phyloP scores from a whole-genome alignment of 768 basidiomycete species.

The Tylopilus sp. region DNA sequence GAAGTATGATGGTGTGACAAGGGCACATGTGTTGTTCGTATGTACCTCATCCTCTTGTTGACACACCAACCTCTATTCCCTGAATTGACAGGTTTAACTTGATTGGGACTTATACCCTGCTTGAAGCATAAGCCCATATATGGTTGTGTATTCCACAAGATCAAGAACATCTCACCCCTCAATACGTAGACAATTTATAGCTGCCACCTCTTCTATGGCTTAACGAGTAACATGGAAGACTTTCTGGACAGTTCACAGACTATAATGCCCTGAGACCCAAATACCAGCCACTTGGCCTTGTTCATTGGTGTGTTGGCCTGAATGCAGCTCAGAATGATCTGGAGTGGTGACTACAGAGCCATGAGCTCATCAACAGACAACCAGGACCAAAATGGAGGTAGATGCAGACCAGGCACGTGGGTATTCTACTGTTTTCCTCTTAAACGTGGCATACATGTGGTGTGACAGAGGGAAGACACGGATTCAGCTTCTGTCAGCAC shows the following conservation, averaged over 20 bases:
- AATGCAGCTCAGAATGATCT: conserved; percentile 44
- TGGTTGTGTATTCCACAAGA: conserved; percentile 42
- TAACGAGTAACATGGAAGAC: no score
- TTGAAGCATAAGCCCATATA: conserved; percentile 46
- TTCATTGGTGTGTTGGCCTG: background rate
- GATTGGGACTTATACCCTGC: conserved; percentile 32
- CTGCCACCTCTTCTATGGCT: conserved; percentile 43
- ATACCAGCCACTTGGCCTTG: conserved; percentile 19
- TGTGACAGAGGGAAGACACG: conserved; percentile 49
- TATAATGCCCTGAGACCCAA: no score
- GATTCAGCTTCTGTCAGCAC: conserved; percentile 49
- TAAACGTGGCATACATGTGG: conserved; percentile 61
- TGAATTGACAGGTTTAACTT: conserved; percentile 19
- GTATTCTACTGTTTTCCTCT: conserved; percentile 47
- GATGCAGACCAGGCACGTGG: conserved; percentile 60
- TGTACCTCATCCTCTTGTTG: conserved; percentile 50
- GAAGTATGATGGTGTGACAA: conserved; percentile 26
- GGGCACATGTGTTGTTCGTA: conserved; percentile 51
- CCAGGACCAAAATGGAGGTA: conserved; percentile 47
- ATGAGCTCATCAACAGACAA: conserved; percentile 43
- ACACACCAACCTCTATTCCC: conserved; percentile 49
- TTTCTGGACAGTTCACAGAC: no score
- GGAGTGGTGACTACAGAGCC: conserved; percentile 46
- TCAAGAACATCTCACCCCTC: conserved; percentile 51
- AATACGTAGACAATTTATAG: conserved; percentile 57